Percentiles rank a stretch among this genome's conserved stretches.
These are phyloP conservation scores for Aspergillus sp. DNA, from an alignment of 2,329 filamentous ascomycete species.

Conservation along the genomic window DNA sequence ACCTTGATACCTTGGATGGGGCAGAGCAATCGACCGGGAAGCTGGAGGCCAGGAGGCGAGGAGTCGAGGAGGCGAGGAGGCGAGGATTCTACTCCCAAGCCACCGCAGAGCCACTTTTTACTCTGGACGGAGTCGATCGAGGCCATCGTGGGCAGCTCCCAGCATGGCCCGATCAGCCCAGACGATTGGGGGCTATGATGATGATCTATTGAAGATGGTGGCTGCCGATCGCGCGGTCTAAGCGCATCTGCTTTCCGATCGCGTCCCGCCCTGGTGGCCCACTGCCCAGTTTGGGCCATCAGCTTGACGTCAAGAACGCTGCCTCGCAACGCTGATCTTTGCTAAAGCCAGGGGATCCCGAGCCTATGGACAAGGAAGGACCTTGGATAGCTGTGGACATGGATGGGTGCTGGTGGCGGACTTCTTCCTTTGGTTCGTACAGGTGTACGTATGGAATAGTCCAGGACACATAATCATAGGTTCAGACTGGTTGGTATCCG, in stretches of 20 bases:
- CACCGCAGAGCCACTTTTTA: background rate
- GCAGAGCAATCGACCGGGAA: background rate
- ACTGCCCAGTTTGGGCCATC: conserved; percentile 3
- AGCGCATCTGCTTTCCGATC: background rate
- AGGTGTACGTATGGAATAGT: too few relatives aligned
- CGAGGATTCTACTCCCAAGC: background rate
- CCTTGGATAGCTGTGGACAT: too few relatives aligned
- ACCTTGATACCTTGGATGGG: background rate
- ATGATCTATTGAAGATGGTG: background rate
- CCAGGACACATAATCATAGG: too few relatives aligned
- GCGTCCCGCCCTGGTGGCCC: background rate
- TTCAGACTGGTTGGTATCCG: too few relatives aligned
- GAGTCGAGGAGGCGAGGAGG: too few relatives aligned
- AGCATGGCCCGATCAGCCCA: background rate
- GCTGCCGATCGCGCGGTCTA: background rate
- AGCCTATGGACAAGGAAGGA: too few relatives aligned
- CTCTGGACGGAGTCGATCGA: background rate
- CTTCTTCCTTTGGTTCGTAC: too few relatives aligned
- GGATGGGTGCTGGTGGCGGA: too few relatives aligned
- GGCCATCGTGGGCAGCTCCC: background rate
- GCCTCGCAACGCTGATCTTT: background rate
- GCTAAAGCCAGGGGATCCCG: background rate
- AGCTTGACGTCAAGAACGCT: conserved; percentile 9
- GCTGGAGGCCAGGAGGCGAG: too few relatives aligned
- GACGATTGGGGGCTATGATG: background rate